phyloP scores from a whole-genome alignment of 2,329 filamentous ascomycete species.

The Tolypocladium endophyticum region DNA sequence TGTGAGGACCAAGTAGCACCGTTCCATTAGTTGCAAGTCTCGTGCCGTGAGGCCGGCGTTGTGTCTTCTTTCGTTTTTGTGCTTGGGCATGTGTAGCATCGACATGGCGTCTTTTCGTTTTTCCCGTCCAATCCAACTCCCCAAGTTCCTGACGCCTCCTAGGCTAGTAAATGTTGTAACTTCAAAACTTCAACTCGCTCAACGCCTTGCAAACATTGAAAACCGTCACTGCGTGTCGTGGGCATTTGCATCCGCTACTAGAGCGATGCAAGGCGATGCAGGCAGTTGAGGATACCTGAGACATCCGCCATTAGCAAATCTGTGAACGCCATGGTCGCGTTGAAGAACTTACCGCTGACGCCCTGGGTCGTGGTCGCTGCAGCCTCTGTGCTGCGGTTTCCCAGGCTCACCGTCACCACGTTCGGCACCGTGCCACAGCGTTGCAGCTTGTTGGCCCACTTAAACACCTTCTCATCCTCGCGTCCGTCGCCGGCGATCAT shows the following conservation, averaged over 20 bases:
- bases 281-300: conserved; percentile 30
- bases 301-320: background rate
- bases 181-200: background rate
- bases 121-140: background rate
- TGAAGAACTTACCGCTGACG: conserved; percentile 61
- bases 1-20: background rate
- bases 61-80: background rate
- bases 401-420: conserved; percentile 78
- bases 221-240: background rate
- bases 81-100: background rate
- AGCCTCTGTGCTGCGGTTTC: conserved; percentile 80
- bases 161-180: background rate
- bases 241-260: conserved; percentile 5
- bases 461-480: conserved; percentile 88
- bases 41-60: conserved; percentile 2
- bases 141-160: background rate
- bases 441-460: conserved; percentile 76
- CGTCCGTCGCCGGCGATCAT: conserved; percentile 84
- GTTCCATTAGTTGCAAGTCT: background rate
- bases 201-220: conserved; percentile 2
- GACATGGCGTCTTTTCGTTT: background rate
- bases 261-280: conserved; percentile 28
- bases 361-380: conserved; percentile 79
- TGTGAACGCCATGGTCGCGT: background rate
- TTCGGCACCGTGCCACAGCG: conserved; percentile 49